These are phyloP conservation scores for Termitomyces sp. DNA, from an alignment of 768 basidiomycete genomes.

Conservation along the genomic window DNA sequence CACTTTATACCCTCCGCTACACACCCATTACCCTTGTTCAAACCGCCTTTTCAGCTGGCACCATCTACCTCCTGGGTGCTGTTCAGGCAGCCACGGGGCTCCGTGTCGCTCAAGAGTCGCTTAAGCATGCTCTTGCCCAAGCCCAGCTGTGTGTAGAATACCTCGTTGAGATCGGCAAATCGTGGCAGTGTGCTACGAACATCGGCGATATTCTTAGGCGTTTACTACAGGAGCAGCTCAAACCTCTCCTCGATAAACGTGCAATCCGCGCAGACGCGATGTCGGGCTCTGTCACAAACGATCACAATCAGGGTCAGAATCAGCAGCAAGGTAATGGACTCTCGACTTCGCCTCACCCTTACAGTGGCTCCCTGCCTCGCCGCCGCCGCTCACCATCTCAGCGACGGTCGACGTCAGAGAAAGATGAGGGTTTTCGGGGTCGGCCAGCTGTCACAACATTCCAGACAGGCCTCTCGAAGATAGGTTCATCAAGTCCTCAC, in stretches of 20 bases:
- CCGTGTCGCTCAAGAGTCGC: slow-evolving; percentile 42
- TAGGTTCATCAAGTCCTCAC: slow-evolving; percentile 1
- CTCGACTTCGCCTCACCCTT: background rate
- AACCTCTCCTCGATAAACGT: slow-evolving; percentile 33
- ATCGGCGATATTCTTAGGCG: slow-evolving; percentile 43
- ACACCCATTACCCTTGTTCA: slow-evolving; percentile 55
- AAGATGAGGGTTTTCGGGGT: slow-evolving; percentile 2
- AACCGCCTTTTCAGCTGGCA: slow-evolving; percentile 55
- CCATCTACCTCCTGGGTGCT: slow-evolving; percentile 49
- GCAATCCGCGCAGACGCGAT: slow-evolving; percentile 8
- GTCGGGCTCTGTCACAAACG: background rate
- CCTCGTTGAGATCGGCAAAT: slow-evolving; percentile 47
- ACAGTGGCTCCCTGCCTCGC: background rate
- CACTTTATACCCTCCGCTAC: slow-evolving; percentile 51
- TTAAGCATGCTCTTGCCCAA: slow-evolving; percentile 36
- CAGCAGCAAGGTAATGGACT: background rate
- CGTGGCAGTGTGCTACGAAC: slow-evolving; percentile 49
- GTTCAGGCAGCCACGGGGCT: slow-evolving; percentile 46
- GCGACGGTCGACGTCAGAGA: slow-evolving; percentile 1
- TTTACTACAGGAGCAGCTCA: slow-evolving; percentile 37
- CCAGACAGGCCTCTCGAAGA: background rate
- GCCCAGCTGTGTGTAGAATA: slow-evolving; percentile 44
- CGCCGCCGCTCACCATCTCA: slow-evolving; percentile 12
- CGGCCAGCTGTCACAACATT: background rate
- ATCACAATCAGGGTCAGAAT: background rate